These are phyloP conservation scores for Russula ochroleuca DNA, from an alignment of 768 basidiomycete species.

Conservation along the genomic window DNA sequence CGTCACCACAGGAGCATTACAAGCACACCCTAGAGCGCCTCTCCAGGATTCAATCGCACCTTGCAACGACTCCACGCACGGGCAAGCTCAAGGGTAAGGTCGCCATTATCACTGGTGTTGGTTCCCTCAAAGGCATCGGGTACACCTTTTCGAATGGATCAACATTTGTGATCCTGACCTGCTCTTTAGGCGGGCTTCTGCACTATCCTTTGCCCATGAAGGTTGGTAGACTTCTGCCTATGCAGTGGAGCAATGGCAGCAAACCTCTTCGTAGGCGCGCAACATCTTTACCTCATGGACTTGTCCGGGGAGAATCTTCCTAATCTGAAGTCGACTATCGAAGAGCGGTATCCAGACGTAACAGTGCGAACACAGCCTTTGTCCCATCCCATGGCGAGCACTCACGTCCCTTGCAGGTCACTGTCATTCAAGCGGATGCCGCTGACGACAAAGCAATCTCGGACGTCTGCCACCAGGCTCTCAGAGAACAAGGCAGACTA, in stretches of 20 bases:
- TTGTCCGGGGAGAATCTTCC: conserved; percentile 64
- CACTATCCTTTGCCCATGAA: conserved; percentile 75
- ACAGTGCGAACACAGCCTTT: conserved; percentile 48
- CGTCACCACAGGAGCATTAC: conserved; percentile 45
- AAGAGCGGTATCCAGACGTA: conserved; percentile 66
- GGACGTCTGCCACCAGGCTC: conserved; percentile 61
- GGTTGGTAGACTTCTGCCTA: conserved; percentile 39
- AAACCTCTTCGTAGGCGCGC: conserved; percentile 50
- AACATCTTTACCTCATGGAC: conserved; percentile 73
- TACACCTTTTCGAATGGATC: conserved; percentile 37
- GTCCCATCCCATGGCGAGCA: neutral
- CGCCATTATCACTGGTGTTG: conserved; percentile 83
- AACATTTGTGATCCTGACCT: neutral
- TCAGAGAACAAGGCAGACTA: conserved; percentile 77
- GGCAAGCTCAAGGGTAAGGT: conserved; percentile 70
- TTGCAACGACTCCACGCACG: conserved; percentile 49
- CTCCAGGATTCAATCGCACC: conserved; percentile 62
- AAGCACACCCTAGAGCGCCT: conserved; percentile 62
- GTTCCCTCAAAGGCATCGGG: conserved; percentile 87
- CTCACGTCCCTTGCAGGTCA: conserved; percentile 51
- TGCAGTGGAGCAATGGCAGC: neutral
- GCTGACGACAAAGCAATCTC: conserved; percentile 70
- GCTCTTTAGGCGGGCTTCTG: conserved; percentile 56
- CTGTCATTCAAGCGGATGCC: conserved; percentile 74
- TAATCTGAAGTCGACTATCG: conserved; percentile 63